Evolutionary conservation across 2,329 filamentous ascomycete species (phyloP), one percentile per base, ranked within the genome.

Genomic region (Acrodontium crateriforme): DNA sequence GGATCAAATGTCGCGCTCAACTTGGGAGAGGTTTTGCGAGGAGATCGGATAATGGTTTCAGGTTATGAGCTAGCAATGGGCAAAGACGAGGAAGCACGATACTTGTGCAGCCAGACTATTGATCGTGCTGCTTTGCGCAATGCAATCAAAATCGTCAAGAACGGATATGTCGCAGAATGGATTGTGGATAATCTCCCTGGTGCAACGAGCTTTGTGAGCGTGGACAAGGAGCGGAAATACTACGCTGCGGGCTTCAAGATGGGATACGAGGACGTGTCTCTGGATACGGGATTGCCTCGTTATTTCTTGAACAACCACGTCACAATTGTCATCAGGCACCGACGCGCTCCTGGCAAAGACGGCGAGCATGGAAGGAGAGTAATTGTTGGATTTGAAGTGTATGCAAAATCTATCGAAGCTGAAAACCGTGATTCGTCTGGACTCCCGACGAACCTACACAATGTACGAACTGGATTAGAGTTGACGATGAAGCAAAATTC

Each of bases 141-240:
- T 49, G 78, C 79, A 4, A 70, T 69, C 41, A 64, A 84, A 36
- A 58, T 92, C 45, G 75, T 92, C 20, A 69, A 68, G 35, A 70
- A 84, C 29, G 80, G 78, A 18, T 91, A 89, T 52, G 74, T 89
- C n/a, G 75, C 76, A 2, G 83, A 92, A 54, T 92, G 83, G 84
- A 91, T 92, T 41, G 78, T 89, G 38, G 83, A 93, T 54, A 92
- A 92, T 45, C 64, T 93, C 7, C 83, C 84, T 2, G 83, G 83
- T 5, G 83, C 83, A 18, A 91, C 83, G 6, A 85, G 77, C 52
- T 91, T 91, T 47, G 78, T 89, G 16, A 87, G 80, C 0, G 77
- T 81, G 18, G 83, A 91, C 54, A 83, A 83, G 58, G 74, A 69
- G 25, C 68, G 73, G 45, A 91, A 85, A 54, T 91, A 92, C 60